Percentiles rank a stretch among this genome's conserved stretches.
These are phyloP conservation scores for Didymella keratinophila DNA, from an alignment of 2,329 filamentous ascomycete genomes.

Conservation along the genomic window DNA sequence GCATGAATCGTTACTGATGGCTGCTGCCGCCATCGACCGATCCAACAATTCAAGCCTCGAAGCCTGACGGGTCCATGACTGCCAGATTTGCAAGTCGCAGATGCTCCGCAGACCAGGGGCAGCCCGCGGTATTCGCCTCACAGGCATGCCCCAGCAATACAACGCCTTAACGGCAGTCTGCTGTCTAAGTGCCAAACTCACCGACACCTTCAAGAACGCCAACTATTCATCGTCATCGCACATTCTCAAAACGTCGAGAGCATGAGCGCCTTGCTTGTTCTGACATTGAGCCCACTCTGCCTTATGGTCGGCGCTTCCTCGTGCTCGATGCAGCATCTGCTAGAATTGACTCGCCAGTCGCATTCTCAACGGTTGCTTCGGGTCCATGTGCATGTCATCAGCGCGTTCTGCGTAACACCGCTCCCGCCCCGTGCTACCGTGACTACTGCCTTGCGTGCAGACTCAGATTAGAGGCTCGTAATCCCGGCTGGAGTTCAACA, in stretches of 20 bases:
- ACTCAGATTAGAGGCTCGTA: conserved; percentile 27
- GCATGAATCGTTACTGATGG: conserved; percentile 17
- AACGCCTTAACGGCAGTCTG: conserved; percentile 29
- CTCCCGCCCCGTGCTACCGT: conserved; percentile 35
- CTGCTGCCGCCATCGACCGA: conserved; percentile 27
- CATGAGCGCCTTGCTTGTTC: conserved; percentile 32
- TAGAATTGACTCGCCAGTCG: conserved; percentile 28
- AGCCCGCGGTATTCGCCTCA: conserved; percentile 31
- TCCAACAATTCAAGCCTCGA: conserved; percentile 26
- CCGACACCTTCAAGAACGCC: conserved; percentile 37
- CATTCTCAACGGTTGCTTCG: conserved; percentile 25
- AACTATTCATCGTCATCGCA: conserved; percentile 25
- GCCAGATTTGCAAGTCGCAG: conserved; percentile 14
- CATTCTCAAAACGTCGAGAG: conserved; percentile 16
- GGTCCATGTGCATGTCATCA: conserved; percentile 36
- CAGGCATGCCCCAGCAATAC: conserved; percentile 28
- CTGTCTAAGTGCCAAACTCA: conserved; percentile 36
- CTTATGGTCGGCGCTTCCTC: conserved; percentile 37
- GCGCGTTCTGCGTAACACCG: conserved; percentile 38
- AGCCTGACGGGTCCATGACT: conserved; percentile 22
- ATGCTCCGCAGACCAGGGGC: conserved; percentile 16
- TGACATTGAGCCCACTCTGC: conserved; percentile 27
- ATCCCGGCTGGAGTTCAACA: conserved; percentile 30
- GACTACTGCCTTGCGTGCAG: conserved; percentile 40
- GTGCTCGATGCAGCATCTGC: conserved; percentile 33